Evolutionary conservation across 2,329 filamentous ascomycete species (phyloP).

Genomic region (Botrytis deweyae): DNA sequence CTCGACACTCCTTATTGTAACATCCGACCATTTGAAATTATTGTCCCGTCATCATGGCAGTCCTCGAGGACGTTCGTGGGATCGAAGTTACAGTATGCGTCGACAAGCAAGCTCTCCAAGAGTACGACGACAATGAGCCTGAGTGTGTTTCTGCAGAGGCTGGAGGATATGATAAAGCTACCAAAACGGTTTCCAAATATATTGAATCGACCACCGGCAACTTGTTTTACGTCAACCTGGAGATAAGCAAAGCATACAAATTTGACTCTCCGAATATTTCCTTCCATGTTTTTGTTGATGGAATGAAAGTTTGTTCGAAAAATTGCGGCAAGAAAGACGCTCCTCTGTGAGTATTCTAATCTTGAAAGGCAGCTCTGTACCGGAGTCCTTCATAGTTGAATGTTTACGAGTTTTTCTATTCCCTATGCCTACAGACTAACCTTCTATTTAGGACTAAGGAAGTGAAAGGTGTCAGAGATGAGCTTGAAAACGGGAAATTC

Average conservation of each 20-base stretch:
- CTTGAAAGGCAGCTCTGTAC: not conserved
- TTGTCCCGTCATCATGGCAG: not conserved
- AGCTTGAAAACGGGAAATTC: fast-evolving
- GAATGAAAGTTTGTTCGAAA: fast-evolving
- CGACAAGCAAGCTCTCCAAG: not conserved
- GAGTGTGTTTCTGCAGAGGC: not conserved
- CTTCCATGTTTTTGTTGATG: not conserved
- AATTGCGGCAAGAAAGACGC: fast-evolving
- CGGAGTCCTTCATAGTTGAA: no score
- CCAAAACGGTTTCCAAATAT: slow-evolving; percentile 10
- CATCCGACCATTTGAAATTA: no score
- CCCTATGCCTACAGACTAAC: not conserved
- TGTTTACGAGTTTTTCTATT: no score
- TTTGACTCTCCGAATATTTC: not conserved
- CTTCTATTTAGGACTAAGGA: not conserved
- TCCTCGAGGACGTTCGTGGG: not conserved
- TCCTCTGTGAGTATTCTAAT: not conserved
- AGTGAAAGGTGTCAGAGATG: not conserved
- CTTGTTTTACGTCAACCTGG: not conserved
- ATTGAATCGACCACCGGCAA: slow-evolving; percentile 3
- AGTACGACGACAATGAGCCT: slow-evolving; percentile 15
- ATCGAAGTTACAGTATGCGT: slow-evolving; percentile 13
- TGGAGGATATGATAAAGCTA: slow-evolving; percentile 1
- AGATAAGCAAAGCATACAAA: not conserved
- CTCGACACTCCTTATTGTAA: not conserved